Evolutionary conservation across 257 asterid species (phyloP), one percentile per base, ranked within the genome.

Genomic region (Primulina tabacum): DNA sequence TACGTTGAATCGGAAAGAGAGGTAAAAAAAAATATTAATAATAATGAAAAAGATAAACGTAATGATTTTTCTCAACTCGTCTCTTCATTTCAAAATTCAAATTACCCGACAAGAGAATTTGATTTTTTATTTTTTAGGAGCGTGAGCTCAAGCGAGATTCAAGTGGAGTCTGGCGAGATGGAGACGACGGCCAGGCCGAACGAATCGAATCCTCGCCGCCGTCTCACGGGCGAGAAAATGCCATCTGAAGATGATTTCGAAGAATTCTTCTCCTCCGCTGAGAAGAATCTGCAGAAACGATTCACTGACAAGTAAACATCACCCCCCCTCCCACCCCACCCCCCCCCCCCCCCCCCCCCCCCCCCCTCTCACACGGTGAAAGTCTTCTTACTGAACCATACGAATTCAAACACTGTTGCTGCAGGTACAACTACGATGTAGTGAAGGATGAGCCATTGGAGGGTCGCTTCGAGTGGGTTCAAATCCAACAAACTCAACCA

Each of bases 401-500:
- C 68, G 56, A 40, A 53, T 55, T 43, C 56, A 40, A 50, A 7
- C 64, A 34, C 1, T 55, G 29, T 65, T 68, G 34, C 34, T 70
- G 73, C 84, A 88, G 95, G 83, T 88, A 88, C 69, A 88, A 88
- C 71, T 88, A 73, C 37, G 92, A 88, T 75, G 60, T 86, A 67
- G 82, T 65, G 71, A 81, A 86, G 75, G 92, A 86, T 71, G 82
- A 79, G 85, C 82, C 90, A 21, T 6, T 86, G 62, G 79, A 84
- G 63, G 90, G 95, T 34, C 87, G 86, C 30, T 88, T 77, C 58
- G 83, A 84, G 66, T 88, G 95, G 86, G 77, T 82, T 69, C 76
- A 65, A 60, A 59, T 79, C 66, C 70, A 59, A 56, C 66, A 73
- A 10, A 74, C 16, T 16, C 8, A 80, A 68, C 85, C 83, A 62